Percentiles rank a stretch among this genome's conserved stretches.
phyloP scores from a whole-genome alignment of 371 early-diverging fungal genomes.

The Rhizomucor miehei region DNA sequence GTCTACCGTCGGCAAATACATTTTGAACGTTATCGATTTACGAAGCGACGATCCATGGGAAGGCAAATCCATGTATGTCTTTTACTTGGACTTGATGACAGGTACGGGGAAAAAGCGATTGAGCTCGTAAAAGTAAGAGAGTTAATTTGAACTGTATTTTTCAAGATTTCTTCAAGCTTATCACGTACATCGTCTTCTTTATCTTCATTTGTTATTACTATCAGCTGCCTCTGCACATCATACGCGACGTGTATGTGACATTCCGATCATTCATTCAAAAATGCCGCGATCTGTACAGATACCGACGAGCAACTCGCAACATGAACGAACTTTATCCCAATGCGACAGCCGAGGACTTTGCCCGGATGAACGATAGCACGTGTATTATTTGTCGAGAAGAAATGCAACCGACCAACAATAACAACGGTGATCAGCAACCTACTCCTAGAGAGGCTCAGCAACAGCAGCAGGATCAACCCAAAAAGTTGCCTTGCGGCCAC shows the following conservation, averaged over 20 bases:
- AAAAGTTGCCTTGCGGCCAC: slow-evolving; percentile 96
- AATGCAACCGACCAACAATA: slow-evolving; percentile 53
- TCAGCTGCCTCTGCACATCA: slow-evolving; percentile 89
- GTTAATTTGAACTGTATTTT: neutral
- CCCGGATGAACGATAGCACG: slow-evolving; percentile 74
- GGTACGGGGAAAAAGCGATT: slow-evolving; percentile 45
- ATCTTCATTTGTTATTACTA: slow-evolving; percentile 76
- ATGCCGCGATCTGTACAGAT: slow-evolving; percentile 84
- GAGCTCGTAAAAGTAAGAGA: neutral
- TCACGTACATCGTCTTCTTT: slow-evolving; percentile 87
- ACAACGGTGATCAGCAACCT: slow-evolving; percentile 4
- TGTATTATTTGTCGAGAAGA: slow-evolving; percentile 98
- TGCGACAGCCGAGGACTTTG: slow-evolving; percentile 81
- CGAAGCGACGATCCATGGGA: slow-evolving; percentile 89
- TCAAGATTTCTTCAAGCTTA: slow-evolving; percentile 83
- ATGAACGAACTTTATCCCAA: slow-evolving; percentile 94
- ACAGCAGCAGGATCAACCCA: slow-evolving; percentile 68
- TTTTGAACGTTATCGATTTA: slow-evolving; percentile 82
- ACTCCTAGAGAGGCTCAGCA: slow-evolving; percentile 9
- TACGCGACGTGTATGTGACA: slow-evolving; percentile 95
- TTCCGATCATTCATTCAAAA: slow-evolving; percentile 85
- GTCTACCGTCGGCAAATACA: slow-evolving; percentile 78
- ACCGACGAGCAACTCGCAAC: slow-evolving; percentile 89
- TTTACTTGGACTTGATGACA: slow-evolving; percentile 79
- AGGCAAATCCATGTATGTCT: slow-evolving; percentile 86